Evolutionary conservation across 768 basidiomycete genomes (phyloP).

Genomic region (Phaeotremella fagi): DNA sequence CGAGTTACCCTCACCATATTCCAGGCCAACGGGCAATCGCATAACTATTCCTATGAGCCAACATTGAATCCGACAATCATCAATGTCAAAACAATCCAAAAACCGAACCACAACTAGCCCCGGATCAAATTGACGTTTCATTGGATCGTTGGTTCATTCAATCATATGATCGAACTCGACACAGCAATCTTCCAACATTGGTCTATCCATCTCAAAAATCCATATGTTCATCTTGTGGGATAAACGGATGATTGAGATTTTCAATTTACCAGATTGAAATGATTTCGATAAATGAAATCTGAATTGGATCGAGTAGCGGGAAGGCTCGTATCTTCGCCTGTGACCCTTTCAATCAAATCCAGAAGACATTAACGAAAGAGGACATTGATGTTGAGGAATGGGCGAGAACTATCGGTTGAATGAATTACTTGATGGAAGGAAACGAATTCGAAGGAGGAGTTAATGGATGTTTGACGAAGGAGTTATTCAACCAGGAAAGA

Average conservation of each 20-base stretch:
- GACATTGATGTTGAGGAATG: background rate
- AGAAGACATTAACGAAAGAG: no score
- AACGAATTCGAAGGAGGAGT: background rate
- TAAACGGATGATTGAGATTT: background rate
- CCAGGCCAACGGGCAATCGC: slow-evolving; percentile 29
- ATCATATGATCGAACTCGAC: no score
- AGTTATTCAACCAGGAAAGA: background rate
- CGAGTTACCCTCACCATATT: slow-evolving; percentile 32
- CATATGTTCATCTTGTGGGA: background rate
- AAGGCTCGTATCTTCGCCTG: slow-evolving; percentile 38
- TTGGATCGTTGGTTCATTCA: no score
- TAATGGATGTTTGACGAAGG: background rate
- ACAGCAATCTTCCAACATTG: no score
- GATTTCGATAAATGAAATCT: no score
- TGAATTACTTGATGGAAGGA: background rate
- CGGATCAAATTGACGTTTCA: background rate
- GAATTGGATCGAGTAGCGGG: background rate
- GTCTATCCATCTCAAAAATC: background rate
- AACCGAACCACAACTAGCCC: background rate
- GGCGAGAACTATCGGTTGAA: background rate
- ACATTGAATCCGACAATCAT: slow-evolving; percentile 15
- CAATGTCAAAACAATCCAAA: background rate
- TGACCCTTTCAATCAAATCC: background rate
- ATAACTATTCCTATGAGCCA: slow-evolving; percentile 45
- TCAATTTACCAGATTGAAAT: no score